Conservation (phyloP, 148 eudicot species). For the Rheum nobile region DNA sequence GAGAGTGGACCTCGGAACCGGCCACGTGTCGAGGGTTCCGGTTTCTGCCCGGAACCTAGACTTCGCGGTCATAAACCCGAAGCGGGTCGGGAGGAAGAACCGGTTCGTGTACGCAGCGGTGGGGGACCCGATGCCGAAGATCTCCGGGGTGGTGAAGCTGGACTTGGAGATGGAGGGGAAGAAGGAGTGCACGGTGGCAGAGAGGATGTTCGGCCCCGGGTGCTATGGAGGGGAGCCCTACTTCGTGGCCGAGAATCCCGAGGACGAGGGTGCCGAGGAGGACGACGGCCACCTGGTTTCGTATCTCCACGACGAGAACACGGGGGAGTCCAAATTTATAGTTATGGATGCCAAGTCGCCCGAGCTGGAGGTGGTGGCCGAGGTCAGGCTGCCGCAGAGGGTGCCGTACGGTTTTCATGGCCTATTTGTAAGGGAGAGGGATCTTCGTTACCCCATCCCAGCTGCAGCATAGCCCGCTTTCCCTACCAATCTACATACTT, state of each 20-base stretch:
- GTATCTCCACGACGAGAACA: slow-evolving; percentile 38
- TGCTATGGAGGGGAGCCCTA: slow-evolving; percentile 56
- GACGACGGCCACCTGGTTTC: slow-evolving; percentile 51
- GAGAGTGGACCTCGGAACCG: slow-evolving; percentile 10
- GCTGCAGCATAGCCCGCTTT: not conserved
- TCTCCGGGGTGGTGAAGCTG: slow-evolving; percentile 24
- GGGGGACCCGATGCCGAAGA: slow-evolving; percentile 11
- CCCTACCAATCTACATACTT: too few relatives aligned
- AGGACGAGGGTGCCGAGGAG: slow-evolving; percentile 28
- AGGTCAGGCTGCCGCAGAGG: slow-evolving; percentile 38
- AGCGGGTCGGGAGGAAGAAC: slow-evolving; percentile 14
- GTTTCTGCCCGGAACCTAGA: slow-evolving; percentile 15
- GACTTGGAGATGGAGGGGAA: slow-evolving; percentile 15
- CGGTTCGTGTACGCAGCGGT: slow-evolving; percentile 14
- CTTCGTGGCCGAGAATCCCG: slow-evolving; percentile 34
- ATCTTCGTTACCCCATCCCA: slow-evolving; percentile 14
- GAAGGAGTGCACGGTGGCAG: slow-evolving; percentile 30
- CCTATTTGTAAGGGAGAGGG: slow-evolving; percentile 38
- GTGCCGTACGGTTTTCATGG: slow-evolving; percentile 71
- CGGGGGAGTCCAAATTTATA: slow-evolving; percentile 36
- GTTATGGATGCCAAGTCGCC: slow-evolving; percentile 63
- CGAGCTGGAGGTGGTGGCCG: slow-evolving; percentile 35
- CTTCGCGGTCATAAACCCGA: slow-evolving; percentile 16
- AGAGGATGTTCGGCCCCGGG: slow-evolving; percentile 26
- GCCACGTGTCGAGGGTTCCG: not conserved